A percentile compares a stretch with the other conserved stretches of the same genome.
Evolutionary conservation across 805 yeast species (phyloP).

Genomic region (Komagataella pseudopastoris): DNA sequence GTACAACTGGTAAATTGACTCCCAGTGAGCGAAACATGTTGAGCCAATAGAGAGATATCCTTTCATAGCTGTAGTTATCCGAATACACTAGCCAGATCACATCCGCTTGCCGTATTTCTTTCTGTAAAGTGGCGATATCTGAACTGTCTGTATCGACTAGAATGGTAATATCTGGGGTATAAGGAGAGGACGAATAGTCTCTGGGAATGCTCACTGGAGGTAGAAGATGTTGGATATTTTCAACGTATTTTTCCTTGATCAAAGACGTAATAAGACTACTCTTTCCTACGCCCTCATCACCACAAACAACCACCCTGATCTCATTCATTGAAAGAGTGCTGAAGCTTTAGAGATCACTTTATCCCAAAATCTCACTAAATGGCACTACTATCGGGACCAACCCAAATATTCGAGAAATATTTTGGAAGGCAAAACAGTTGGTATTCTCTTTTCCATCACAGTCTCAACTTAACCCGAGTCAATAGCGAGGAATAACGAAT

Average conservation of each 20-base stretch:
- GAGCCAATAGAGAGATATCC: slow-evolving; percentile 90
- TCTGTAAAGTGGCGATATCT: slow-evolving; percentile 45
- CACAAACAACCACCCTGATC: slow-evolving; percentile 80
- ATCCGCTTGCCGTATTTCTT: slow-evolving; percentile 72
- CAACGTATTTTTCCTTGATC: slow-evolving; percentile 69
- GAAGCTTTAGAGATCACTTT: background rate
- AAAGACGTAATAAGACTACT: slow-evolving; percentile 68
- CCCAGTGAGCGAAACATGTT: slow-evolving; percentile 88
- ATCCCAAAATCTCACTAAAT: background rate
- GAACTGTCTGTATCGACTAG: slow-evolving; percentile 71
- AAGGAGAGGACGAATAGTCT: slow-evolving; percentile 45
- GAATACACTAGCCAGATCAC: slow-evolving; percentile 92
- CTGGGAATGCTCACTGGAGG: slow-evolving; percentile 80
- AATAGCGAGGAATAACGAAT: background rate
- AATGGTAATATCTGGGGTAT: slow-evolving; percentile 52
- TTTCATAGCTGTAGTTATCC: slow-evolving; percentile 89
- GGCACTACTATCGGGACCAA: background rate
- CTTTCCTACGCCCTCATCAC: slow-evolving; percentile 88
- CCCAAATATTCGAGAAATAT: background rate
- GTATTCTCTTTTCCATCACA: background rate
- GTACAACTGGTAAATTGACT: slow-evolving; percentile 82
- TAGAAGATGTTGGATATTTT: slow-evolving; percentile 62
- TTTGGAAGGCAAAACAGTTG: background rate
- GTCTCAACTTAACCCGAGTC: background rate
- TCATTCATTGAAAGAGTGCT: slow-evolving; percentile 20